These are phyloP conservation scores for Tolypocladium inflatum DNA, from an alignment of 2,329 filamentous ascomycete species.

Conservation along the genomic window DNA sequence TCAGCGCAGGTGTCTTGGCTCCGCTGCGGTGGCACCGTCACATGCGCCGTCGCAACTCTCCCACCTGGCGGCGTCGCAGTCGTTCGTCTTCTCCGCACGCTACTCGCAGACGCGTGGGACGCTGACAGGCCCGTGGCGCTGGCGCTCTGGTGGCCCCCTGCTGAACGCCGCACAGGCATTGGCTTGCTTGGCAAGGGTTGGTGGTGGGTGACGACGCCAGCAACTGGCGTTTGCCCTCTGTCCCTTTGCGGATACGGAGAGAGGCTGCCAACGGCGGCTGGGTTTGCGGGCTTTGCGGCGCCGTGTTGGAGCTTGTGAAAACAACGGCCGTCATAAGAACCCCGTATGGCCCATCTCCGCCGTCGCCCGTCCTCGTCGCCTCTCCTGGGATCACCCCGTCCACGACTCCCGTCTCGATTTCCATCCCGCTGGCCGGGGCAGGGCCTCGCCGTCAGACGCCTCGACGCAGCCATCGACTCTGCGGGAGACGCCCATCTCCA, in stretches of 20 bases:
- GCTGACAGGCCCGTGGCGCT: background rate
- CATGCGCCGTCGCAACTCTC: background rate
- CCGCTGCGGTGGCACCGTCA: background rate
- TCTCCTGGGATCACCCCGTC: background rate
- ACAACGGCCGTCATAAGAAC: background rate
- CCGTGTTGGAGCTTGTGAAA: background rate
- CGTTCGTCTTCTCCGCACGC: background rate
- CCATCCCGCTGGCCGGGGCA: background rate
- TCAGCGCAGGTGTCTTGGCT: background rate
- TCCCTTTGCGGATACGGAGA: no score
- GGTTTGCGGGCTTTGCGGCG: background rate
- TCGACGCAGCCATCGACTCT: background rate
- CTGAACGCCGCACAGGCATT: no score
- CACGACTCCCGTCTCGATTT: background rate
- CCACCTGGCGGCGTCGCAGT: no score
- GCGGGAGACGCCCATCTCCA: background rate
- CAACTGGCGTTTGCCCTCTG: background rate
- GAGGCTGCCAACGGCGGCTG: background rate
- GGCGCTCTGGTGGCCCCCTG: background rate
- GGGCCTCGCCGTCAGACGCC: background rate
- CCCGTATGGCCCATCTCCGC: background rate
- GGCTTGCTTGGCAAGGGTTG: background rate
- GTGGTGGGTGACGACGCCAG: background rate
- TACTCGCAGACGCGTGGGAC: no score
- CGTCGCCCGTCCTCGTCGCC: background rate